Evolutionary conservation across 345 rosid species (phyloP).

Genomic region (Dipteronia sinensis): DNA sequence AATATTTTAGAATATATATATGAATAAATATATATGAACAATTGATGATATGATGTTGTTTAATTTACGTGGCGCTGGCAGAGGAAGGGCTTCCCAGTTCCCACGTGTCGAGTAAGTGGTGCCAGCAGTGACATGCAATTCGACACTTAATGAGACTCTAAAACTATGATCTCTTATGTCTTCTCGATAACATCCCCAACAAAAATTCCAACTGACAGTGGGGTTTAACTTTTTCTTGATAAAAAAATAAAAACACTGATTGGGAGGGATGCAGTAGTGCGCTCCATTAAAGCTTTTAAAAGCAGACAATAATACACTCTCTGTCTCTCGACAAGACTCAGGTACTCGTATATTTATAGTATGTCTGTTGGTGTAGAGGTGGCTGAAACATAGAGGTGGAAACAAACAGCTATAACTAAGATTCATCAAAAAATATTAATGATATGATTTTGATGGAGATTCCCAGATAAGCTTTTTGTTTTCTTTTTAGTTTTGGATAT

Average conservation of each 20-base stretch:
- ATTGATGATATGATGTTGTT: too few relatives aligned
- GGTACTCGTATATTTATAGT: neutral
- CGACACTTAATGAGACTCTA: neutral
- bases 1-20: too few relatives aligned
- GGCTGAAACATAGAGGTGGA: neutral
- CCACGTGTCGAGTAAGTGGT: neutral
- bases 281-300: constrained; percentile 14
- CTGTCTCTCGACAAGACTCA: neutral
- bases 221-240: neutral
- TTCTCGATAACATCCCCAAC: neutral
- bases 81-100: neutral
- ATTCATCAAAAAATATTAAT: too few relatives aligned
- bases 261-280: constrained; percentile 3
- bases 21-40: too few relatives aligned
- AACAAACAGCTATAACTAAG: neutral
- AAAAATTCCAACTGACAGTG: constrained; percentile 5
- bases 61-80: neutral
- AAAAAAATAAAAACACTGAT: neutral
- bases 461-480: neutral
- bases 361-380: neutral
- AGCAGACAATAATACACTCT: neutral
- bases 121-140: neutral
- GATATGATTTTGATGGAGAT: neutral
- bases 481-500: neutral
- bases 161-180: neutral